phyloP scores from a whole-genome alignment of 495 filamentous ascomycete species.

The Tuber aestivum region DNA sequence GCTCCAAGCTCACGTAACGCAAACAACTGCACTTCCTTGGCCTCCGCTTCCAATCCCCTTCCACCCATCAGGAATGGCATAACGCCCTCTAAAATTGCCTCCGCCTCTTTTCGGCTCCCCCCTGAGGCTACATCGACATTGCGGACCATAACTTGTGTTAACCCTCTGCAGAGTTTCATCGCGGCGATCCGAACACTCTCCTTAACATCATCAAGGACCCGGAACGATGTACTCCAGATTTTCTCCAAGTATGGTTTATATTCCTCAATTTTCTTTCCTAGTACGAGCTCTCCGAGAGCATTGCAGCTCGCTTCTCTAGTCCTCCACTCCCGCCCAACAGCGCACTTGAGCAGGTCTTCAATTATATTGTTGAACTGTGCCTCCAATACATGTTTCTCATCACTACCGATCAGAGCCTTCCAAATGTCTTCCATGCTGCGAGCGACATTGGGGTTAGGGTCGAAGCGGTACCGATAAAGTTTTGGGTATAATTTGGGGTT shows the following conservation, averaged over 20 bases:
- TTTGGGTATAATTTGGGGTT: conserved; percentile 94
- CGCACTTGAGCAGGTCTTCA: conserved; percentile 29
- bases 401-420: conserved; percentile 79
- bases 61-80: conserved; percentile 87
- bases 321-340: conserved; percentile 81
- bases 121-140: conserved; percentile 83
- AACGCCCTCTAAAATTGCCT: conserved; percentile 70
- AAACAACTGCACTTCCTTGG: conserved; percentile 70
- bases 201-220: conserved; percentile 90
- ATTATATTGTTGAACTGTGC: conserved; percentile 74
- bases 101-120: conserved; percentile 62
- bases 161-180: conserved; percentile 67
- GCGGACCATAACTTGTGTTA: conserved; percentile 75
- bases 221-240: conserved; percentile 77
- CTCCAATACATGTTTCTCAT: conserved; percentile 67
- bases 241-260: conserved; percentile 78
- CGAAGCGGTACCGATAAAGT: conserved; percentile 87
- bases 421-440: conserved; percentile 96
- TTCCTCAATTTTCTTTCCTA: conserved; percentile 50
- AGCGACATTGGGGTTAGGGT: conserved; percentile 86
- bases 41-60: conserved; percentile 78
- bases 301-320: conserved; percentile 84
- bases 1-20: conserved; percentile 35
- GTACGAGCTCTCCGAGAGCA: conserved; percentile 72
- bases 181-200: conserved; percentile 77